Conservation (phyloP, 2,329 filamentous ascomycete genomes). For the Epichloe sibirici region DNA sequence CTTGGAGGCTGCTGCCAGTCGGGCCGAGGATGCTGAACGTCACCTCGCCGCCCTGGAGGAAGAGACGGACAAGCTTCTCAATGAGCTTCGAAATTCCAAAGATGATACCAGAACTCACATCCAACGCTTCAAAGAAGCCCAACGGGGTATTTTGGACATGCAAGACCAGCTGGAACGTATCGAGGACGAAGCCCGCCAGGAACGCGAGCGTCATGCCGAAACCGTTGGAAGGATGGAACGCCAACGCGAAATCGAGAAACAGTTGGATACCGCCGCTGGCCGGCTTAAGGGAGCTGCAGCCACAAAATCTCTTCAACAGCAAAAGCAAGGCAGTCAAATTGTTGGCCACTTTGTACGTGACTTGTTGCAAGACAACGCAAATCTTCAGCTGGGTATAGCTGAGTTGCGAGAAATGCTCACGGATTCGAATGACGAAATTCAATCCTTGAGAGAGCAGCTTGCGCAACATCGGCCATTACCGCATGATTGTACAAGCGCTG, state of each 20-base stretch:
- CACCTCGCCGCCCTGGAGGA: constrained; percentile 69
- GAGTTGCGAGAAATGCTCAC: constrained; percentile 85
- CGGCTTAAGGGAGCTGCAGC: constrained; percentile 73
- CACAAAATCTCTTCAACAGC: constrained; percentile 48
- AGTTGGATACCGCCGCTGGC: constrained; percentile 67
- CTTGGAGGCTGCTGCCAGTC: constrained; percentile 58
- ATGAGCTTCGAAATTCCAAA: constrained; percentile 51
- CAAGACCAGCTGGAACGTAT: constrained; percentile 84
- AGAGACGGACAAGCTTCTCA: constrained; percentile 65
- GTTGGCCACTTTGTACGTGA: constrained; percentile 96
- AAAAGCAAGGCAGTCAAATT: constrained; percentile 51
- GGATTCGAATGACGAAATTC: constrained; percentile 89
- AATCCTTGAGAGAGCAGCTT: constrained; percentile 71
- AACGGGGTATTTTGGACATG: constrained; percentile 63
- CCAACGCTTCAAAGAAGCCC: constrained; percentile 74
- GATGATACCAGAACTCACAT: constrained; percentile 69
- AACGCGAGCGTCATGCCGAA: constrained; percentile 70
- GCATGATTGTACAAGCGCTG: constrained; percentile 23
- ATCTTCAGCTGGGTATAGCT: constrained; percentile 79
- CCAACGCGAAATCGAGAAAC: constrained; percentile 68
- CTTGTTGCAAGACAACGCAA: constrained; percentile 89
- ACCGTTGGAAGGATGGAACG: constrained; percentile 74
- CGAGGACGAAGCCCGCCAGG: constrained; percentile 69
- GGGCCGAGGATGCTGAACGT: constrained; percentile 67
- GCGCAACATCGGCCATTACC: constrained; percentile 60